These are phyloP conservation scores for Ustilago xerochloae DNA, from an alignment of 1,284 basidiomycete genomes.

Conservation along the genomic window DNA sequence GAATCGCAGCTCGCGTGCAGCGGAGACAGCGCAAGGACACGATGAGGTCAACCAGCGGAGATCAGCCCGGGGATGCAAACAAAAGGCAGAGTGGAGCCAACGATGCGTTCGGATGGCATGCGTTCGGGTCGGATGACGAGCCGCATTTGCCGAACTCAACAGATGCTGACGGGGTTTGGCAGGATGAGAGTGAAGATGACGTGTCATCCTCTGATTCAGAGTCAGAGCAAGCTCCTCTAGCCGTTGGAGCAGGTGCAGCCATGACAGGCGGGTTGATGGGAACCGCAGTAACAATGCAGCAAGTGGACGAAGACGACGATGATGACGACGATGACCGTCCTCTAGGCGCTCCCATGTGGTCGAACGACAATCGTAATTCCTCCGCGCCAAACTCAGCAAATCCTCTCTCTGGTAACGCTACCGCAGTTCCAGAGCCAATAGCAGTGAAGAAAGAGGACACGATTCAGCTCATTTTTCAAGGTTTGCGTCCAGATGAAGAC, in stretches of 20 bases:
- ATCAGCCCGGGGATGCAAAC: not conserved
- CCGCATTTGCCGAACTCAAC: not conserved
- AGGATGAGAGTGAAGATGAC: conserved; percentile 11
- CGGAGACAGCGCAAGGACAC: conserved; percentile 17
- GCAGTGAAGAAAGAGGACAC: conserved; percentile 24
- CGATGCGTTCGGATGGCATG: conserved; percentile 32
- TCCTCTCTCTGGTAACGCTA: not conserved
- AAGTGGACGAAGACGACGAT: conserved; percentile 40
- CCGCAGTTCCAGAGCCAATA: not conserved
- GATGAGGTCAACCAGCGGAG: not conserved
- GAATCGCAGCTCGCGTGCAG: conserved; percentile 1
- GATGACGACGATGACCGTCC: conserved; percentile 52
- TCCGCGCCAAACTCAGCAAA: conserved; percentile 1
- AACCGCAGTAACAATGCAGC: conserved; percentile 41
- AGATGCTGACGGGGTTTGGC: conserved; percentile 5
- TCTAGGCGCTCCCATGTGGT: conserved; percentile 26
- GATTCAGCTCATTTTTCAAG: conserved; percentile 42
- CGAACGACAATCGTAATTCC: conserved; percentile 6
- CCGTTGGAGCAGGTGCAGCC: not conserved
- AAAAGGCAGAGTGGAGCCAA: not conserved
- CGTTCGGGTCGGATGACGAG: conserved; percentile 31
- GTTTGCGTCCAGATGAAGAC: conserved; percentile 19
- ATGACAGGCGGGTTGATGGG: conserved; percentile 11
- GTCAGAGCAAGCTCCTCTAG: not conserved
- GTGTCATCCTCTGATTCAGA: conserved; percentile 26